Base-by-base conservation (phyloP, 805 yeast genomes). In the Starmerella lactis-condensi region DNA sequence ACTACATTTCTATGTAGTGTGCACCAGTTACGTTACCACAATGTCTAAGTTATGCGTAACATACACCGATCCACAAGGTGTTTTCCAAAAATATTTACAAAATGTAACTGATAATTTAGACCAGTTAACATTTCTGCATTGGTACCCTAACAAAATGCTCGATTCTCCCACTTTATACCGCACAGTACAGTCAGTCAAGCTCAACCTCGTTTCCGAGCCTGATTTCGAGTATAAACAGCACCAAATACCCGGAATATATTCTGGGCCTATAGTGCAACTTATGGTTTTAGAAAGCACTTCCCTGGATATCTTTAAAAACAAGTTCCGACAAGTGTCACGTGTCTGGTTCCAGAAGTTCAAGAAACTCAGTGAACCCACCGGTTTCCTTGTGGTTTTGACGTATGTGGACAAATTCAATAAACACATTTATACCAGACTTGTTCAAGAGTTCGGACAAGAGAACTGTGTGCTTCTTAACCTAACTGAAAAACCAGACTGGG, bases 291-390 rank as follows among this genome's bases (percentile, higher is more conserved):
- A 64, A 33, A 67, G 74, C 37, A 70, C 67, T 4, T 67, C 66
- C 26, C 50, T 75, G 13, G 96, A 85, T 11, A 67, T 67, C 1
- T 85, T 85, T 51, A 60, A 91, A 37, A 52, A 75, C 0, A 77
- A 74, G 44, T 81, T 76, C 1, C 64, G 98, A 24, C 93, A 92
- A 1, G 57, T 81, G 41, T 68, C 83, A 15, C 64, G 62, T 29
- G 89, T 75, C 41, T 89, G 98, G 96, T 57, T 77, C 17, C 58
- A 63, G 27, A 58, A 24, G 45, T 61, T 32, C 43, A 60, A 26
- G 42, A 58, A 40, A 42, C 57, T 36, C 34, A 55, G 47, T 30
- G 65, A 33, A 28, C 62, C 66, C 2, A 65, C 73, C 7, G 72
- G 70, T 30, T 70, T 82, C 73, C 57, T 66, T 37, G 61, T 81